phyloP scores from a whole-genome alignment of 345 rosid species.

The Crucihimalaya himalaica region DNA sequence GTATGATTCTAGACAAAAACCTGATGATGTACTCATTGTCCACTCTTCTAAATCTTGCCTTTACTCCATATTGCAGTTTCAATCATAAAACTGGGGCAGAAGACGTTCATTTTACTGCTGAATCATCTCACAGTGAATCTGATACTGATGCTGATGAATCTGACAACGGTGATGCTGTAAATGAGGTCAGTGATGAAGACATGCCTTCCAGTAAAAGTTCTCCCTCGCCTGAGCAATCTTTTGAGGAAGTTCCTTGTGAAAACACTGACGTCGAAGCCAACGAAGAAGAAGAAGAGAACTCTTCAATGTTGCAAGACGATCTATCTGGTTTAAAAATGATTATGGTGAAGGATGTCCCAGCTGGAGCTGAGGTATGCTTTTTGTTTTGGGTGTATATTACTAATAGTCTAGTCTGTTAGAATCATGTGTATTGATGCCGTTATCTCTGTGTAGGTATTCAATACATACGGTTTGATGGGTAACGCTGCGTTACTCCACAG shows the following conservation, averaged over 20 bases:
- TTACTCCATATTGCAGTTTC: conserved; percentile 50
- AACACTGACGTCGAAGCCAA: conserved; percentile 31
- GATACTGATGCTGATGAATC: conserved; percentile 44
- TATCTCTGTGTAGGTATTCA: conserved; percentile 58
- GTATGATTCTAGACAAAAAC: not conserved
- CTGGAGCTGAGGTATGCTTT: conserved; percentile 70
- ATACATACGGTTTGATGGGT: conserved; percentile 78
- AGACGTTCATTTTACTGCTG: conserved; percentile 75
- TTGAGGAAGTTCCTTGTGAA: conserved; percentile 18
- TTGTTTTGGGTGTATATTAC: not conserved
- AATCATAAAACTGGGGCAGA: conserved; percentile 93
- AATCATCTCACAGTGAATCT: conserved; percentile 48
- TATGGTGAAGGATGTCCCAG: conserved; percentile 75
- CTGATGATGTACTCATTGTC: not conserved
- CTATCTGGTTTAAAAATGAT: conserved; percentile 64
- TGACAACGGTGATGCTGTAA: conserved; percentile 10
- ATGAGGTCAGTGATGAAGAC: conserved; percentile 35
- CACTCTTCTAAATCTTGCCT: conserved; percentile 15
- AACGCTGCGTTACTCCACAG: conserved; percentile 94
- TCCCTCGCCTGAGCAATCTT: conserved; percentile 26
- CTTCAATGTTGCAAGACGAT: conserved; percentile 56
- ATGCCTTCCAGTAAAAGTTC: conserved; percentile 37
- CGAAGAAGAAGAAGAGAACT: conserved; percentile 38
- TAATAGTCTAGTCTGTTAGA: not conserved
- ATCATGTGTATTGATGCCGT: conserved; percentile 12